Evolutionary conservation across 2,329 filamentous ascomycete genomes (phyloP).

Genomic region (Fusarium tricinctum): DNA sequence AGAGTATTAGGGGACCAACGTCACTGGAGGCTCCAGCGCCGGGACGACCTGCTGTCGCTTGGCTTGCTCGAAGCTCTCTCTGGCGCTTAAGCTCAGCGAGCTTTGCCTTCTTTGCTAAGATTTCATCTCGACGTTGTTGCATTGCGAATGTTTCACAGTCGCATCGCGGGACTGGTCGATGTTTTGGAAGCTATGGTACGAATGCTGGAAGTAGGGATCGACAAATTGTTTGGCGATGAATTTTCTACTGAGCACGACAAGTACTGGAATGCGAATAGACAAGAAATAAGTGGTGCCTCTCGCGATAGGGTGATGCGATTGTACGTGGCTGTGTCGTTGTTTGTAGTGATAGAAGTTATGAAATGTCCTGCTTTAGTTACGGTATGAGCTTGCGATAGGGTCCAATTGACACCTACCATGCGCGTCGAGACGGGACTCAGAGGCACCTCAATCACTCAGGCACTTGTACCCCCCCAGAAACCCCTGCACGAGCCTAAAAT

Average conservation of each 20-base stretch:
- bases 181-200: constrained; percentile 42
- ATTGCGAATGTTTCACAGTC: constrained; percentile 64
- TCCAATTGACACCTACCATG: constrained; percentile 40
- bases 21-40: constrained; percentile 78
- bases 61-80: constrained; percentile 84
- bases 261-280: not conserved
- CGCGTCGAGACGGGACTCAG: constrained; percentile 22
- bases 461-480: constrained; percentile 20
- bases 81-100: constrained; percentile 96
- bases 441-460: constrained; percentile 11
- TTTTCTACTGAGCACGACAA: constrained; percentile 1
- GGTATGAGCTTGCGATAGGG: constrained; percentile 33
- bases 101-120: constrained; percentile 95
- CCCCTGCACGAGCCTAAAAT: constrained; percentile 29
- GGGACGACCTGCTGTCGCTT: constrained; percentile 77
- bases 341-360: constrained; percentile 29
- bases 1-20: constrained; percentile 64
- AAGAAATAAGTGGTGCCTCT: constrained; percentile 4
- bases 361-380: constrained; percentile 6
- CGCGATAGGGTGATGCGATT: constrained; percentile 4
- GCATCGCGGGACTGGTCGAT: constrained; percentile 61
- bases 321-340: constrained; percentile 28
- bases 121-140: constrained; percentile 93
- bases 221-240: constrained; percentile 1
- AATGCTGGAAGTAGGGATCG: constrained; percentile 13